Evolutionary conservation across 176 grass and related monocot genomes (phyloP), one percentile per base, ranked within the genome.

Genomic region (Tillandsia fasciculata): DNA sequence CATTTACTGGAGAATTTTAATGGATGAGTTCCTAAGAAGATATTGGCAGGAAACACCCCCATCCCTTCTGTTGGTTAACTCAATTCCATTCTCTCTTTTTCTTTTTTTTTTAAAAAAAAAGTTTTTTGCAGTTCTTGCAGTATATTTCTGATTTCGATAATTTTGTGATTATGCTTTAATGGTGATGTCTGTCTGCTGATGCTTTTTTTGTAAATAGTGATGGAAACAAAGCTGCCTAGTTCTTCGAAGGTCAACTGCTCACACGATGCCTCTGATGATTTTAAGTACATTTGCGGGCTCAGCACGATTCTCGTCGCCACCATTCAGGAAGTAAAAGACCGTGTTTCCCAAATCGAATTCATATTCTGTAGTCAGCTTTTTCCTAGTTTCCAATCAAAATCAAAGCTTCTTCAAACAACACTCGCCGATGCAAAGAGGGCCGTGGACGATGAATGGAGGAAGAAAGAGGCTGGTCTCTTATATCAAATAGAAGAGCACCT

Each of bases 321-420:
- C 66, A 92, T 97, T 78, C 83, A 97, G 76, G 93, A 97, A 74
- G 86, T 87, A 24, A 97, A 92, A 82, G 89, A 97, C 69, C 81
- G 84, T 15, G 89, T 90, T 26, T 81, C 89, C 27, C 93, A 97
- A 73, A 92, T 97, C 17, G 86, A 97, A 77, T 82, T 89, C 64
- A 85, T 97, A 61, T 92, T 97, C 87, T 97, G 93, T 76, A 81
- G 74, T 59, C 81, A 92, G 79, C 68, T 97, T 18, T 97, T 92
- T 79, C 79, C 93, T 18, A 81, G 83, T 51, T 74, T 97, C 82
- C 93, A 97, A 79, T 78, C 81, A 56, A 90, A 65, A 48, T 77
- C 74, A 0, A 87, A 83, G 76, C 51, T 74, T 65, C 26, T 66
- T 54, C 83, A 85, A 63, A 79, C 8, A 26, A 69, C 53, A 15